These are phyloP conservation scores for Candida nanaspora DNA, from an alignment of 805 yeast species.

Conservation along the genomic window DNA sequence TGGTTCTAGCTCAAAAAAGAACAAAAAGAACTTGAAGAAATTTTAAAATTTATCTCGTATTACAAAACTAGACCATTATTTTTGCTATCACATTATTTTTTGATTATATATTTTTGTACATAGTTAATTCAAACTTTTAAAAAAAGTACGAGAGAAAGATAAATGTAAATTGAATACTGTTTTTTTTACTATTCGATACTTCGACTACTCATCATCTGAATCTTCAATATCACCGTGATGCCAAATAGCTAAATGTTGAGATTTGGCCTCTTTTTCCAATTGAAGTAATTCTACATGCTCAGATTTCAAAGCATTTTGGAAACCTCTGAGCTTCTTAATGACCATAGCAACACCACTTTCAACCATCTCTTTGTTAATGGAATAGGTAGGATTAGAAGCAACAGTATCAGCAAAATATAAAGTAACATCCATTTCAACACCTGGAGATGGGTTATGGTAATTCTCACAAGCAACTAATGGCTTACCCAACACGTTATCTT, in stretches of 20 bases:
- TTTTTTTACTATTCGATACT: no score
- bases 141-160: background rate
- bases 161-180: background rate
- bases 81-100: no score
- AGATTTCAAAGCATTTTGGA: conserved; percentile 20
- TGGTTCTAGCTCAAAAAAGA: conserved; percentile 22
- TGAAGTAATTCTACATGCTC: conserved; percentile 33
- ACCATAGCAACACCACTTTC: conserved; percentile 56
- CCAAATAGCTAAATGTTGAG: conserved; percentile 59
- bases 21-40: conserved; percentile 17
- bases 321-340: conserved; percentile 26
- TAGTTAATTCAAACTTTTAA: no score
- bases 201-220: conserved; percentile 41
- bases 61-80: no score
- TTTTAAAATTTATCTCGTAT: conserved; percentile 6
- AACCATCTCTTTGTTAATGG: conserved; percentile 54
- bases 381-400: conserved; percentile 44
- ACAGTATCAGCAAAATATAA: conserved; percentile 52
- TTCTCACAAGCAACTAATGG: conserved; percentile 49
- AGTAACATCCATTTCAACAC: conserved; percentile 42
- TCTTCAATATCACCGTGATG: conserved; percentile 65
- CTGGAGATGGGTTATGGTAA: conserved; percentile 28
- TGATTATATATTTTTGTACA: no score
- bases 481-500: conserved; percentile 43
- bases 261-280: conserved; percentile 43